Evolutionary conservation across 2,329 filamentous ascomycete genomes (phyloP), one percentile per base, ranked within the genome.

Genomic region (Hypoxylon sp.): DNA sequence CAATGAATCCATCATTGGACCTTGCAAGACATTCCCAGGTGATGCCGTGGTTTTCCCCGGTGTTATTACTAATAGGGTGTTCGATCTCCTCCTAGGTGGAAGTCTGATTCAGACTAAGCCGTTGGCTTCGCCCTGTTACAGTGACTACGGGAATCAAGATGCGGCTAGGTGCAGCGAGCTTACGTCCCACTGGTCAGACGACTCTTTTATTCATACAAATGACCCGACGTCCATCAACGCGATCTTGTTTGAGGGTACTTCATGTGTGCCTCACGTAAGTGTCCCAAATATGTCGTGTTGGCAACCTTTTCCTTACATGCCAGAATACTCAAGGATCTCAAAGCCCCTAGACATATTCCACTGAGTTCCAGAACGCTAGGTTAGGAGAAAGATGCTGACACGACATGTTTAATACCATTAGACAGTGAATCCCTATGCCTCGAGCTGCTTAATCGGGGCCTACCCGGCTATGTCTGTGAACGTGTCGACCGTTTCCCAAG

Each of bases 221-320:
- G 72, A 73, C 39, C 72, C 72, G 3, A 73, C 72, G 4, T 73
- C 71, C n/a, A 71, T 73, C 52, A 73, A 73, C 26, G 69, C 71
- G 3, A 70, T 73, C 37, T 32, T 73, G 3, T 71, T 68, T 43
- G 68, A 72, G 48, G 71, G 70, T 6, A 71, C 69, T 1, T 71
- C 67, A 43, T 73, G 72, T 51, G 68, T 73, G 20, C 72, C 72
- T 17, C 61, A 60, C n/a, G n/a, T n/a, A n/a, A n/a, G n/a, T n/a
- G n/a, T n/a, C n/a, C n/a, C n/a, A n/a, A n/a, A n/a, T n/a, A n/a
- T n/a, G n/a, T n/a, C n/a, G n/a, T n/a, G n/a, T n/a, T n/a, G n/a
- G n/a, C n/a, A n/a, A n/a, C n/a, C n/a, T n/a, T n/a, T n/a, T n/a
- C n/a, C n/a, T n/a, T n/a, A n/a, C n/a, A n/a, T n/a, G n/a, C n/a